These are phyloP conservation scores for Thelonectria discophora DNA, from an alignment of 2,329 filamentous ascomycete genomes.

Conservation along the genomic window DNA sequence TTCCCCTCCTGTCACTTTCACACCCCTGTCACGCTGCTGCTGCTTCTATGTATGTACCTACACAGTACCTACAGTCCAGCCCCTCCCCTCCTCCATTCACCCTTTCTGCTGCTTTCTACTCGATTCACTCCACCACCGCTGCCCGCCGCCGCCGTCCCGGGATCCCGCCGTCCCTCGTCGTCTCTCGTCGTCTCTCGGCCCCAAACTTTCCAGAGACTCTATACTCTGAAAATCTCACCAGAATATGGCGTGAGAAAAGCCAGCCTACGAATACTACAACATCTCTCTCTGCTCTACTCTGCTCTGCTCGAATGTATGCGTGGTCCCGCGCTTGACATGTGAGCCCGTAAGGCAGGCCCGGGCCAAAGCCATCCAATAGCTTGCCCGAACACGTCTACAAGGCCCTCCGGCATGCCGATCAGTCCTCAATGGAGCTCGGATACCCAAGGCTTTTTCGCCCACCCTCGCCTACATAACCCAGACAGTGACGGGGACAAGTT, in stretches of 20 bases:
- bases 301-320: conserved; percentile 30
- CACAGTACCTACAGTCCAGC: neutral
- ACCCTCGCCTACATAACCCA: conserved; percentile 25
- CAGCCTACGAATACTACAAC: neutral
- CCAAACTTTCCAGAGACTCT: conserved; percentile 29
- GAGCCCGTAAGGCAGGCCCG: conserved; percentile 39
- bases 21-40: neutral
- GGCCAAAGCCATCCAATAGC: conserved; percentile 37
- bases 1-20: neutral
- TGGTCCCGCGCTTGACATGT: conserved; percentile 41
- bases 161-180: neutral
- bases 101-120: neutral
- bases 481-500: conserved; percentile 25
- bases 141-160: conserved; percentile 4
- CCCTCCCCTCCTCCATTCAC: neutral
- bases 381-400: conserved; percentile 16
- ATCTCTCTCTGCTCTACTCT: too few relatives aligned
- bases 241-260: conserved; percentile 36
- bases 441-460: conserved; percentile 27
- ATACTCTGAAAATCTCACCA: conserved; percentile 28
- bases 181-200: neutral
- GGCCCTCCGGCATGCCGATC: conserved; percentile 38
- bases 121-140: conserved; percentile 1
- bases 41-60: neutral
- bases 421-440: conserved; percentile 33